A percentile compares a stretch with the other conserved stretches of the same genome.
phyloP scores from a whole-genome alignment of 2,329 filamentous ascomycete species.

The Nannizziopsis arthrosporioides region DNA sequence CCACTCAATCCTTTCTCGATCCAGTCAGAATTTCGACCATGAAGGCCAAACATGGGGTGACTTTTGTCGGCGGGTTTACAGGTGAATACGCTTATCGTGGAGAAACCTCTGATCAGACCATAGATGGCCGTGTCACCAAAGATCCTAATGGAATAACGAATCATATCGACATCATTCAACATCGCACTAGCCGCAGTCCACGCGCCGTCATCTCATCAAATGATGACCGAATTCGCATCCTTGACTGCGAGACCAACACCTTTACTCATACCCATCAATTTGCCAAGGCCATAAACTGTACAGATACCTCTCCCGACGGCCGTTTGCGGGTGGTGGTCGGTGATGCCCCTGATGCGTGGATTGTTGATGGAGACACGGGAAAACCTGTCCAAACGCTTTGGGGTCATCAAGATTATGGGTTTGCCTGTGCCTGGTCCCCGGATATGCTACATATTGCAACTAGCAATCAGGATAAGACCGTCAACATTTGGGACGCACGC shows the following conservation, averaged over 20 bases:
- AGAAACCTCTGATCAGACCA: conserved; percentile 25
- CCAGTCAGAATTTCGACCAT: conserved; percentile 43
- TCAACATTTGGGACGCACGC: conserved; percentile 37
- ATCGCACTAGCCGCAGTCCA: conserved; percentile 38
- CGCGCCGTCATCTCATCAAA: conserved; percentile 48
- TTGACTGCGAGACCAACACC: conserved; percentile 41
- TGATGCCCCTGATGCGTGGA: conserved; percentile 32
- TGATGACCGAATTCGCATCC: conserved; percentile 42
- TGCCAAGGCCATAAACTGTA: conserved; percentile 35
- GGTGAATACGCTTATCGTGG: conserved; percentile 46
- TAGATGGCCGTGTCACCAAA: conserved; percentile 39
- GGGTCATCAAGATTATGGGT: conserved; percentile 35
- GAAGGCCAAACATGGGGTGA: conserved; percentile 38
- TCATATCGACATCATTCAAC: conserved; percentile 44
- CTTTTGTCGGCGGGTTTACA: conserved; percentile 46
- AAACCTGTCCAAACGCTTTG: conserved; percentile 28
- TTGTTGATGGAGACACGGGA: conserved; percentile 35
- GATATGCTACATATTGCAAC: conserved; percentile 39
- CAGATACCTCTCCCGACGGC: conserved; percentile 33
- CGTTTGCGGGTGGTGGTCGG: conserved; percentile 37
- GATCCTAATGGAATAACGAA: conserved; percentile 46
- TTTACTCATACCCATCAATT: conserved; percentile 30
- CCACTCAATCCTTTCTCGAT: conserved; percentile 27
- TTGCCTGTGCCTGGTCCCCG: conserved; percentile 38
- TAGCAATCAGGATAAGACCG: conserved; percentile 37